Percentiles rank a stretch among this genome's conserved stretches.
Evolutionary conservation across 2,329 filamentous ascomycete genomes (phyloP).

Genomic region (Aspergillus floridensis): DNA sequence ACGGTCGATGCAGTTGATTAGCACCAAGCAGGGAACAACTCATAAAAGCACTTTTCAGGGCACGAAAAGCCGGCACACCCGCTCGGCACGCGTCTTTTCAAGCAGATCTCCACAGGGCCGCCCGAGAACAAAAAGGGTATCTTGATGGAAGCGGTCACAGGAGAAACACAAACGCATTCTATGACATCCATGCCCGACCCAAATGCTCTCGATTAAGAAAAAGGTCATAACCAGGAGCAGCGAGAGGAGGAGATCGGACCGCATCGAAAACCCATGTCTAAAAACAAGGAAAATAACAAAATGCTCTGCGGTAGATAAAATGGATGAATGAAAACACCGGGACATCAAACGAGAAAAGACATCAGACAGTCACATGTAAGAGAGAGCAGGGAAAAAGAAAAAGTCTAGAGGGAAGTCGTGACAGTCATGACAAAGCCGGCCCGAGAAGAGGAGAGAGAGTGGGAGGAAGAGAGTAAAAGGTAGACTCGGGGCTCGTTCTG

Average conservation of each 20-base stretch:
- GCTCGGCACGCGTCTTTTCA: constrained; percentile 41
- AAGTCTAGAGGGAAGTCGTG: constrained; percentile 41
- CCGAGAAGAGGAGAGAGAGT: constrained; percentile 29
- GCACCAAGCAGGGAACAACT: constrained; percentile 40
- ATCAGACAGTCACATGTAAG: constrained; percentile 15
- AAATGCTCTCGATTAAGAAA: constrained; percentile 28
- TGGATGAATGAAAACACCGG: constrained; percentile 19
- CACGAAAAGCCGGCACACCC: constrained; percentile 36
- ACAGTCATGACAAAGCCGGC: constrained; percentile 47
- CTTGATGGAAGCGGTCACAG: constrained; percentile 45
- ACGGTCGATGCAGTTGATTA: constrained; percentile 41
- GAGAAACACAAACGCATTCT: constrained; percentile 51
- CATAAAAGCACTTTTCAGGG: constrained; percentile 40
- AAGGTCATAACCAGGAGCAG: constrained; percentile 27
- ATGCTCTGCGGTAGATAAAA: constrained; percentile 26
- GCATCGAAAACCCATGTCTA: constrained; percentile 42
- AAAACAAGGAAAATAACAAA: constrained; percentile 29
- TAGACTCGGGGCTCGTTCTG: constrained; percentile 36
- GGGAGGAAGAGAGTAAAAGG: constrained; percentile 21
- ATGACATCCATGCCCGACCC: constrained; percentile 48
- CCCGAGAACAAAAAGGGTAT: constrained; percentile 48
- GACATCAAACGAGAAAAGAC: constrained; percentile 23
- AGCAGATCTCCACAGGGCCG: constrained; percentile 38
- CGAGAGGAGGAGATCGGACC: constrained; percentile 32
- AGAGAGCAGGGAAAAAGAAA: constrained; percentile 8